Evolutionary conservation across 768 basidiomycete genomes (phyloP), one percentile per base, ranked within the genome.

Genomic region (Tylopilus rubrobrunneus): DNA sequence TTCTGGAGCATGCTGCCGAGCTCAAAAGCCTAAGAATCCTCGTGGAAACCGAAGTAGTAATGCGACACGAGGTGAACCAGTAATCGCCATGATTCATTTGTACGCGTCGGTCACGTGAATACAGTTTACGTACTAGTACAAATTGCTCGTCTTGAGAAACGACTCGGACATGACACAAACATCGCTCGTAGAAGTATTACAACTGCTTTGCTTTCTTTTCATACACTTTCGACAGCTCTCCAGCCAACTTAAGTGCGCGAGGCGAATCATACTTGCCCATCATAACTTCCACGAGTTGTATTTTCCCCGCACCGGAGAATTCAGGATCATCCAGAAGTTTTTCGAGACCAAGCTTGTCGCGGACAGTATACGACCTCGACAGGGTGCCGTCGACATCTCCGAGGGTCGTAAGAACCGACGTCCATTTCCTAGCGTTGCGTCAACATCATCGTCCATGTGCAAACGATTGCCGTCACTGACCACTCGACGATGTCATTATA

Each of bases 401-500:
- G 40, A 89, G 72, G 28, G 79, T 77, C 31, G 75, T 75, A n/a
- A 89, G 73, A 31, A 90, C 74, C 52, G 73, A 73, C 2, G 83
- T 78, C 83, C 84, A 89, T 62, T 82, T 80, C 88, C 77, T 77
- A 52, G 14, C 6, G 11, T 45, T 17, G 34, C 23, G 45, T 54
- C 7, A 51, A 48, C n/a, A 36, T 19, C 9, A 17, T 27, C n/a
- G n/a, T n/a, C 1, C 27, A 39, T 5, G 12, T 29, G 4, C 21
- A 15, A 48, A 34, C 2, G 1, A 33, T n/a, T 21, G 7, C 21
- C 19, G n/a, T 12, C 23, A 61, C 74, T 52, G 36, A 77, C 80
- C 93, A 97, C 62, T 85, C 73, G 27, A 78, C 75, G 59, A 98
- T 86, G 65, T 97, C 86, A 67, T 96, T 96, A 71, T 97, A 95